phyloP scores from a whole-genome alignment of 768 basidiomycete species.

The Xerocomus brunneocitrinus region DNA sequence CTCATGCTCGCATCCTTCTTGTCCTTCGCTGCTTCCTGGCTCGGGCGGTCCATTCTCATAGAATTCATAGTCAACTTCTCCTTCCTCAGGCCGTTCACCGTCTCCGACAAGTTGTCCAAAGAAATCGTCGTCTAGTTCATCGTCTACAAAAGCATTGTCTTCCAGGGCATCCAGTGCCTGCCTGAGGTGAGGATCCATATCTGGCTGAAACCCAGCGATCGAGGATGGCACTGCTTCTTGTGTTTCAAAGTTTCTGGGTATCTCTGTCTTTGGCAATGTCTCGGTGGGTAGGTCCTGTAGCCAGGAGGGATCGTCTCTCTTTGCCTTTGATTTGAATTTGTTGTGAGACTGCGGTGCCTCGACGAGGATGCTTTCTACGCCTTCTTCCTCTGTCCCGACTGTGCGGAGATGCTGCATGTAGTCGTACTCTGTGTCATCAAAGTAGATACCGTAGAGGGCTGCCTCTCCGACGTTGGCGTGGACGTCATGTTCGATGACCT shows the following conservation, averaged over 20 bases:
- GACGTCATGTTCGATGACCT: constrained; percentile 44
- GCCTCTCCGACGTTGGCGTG: constrained; percentile 79
- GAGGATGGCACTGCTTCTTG: constrained; percentile 78
- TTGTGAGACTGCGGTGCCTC: constrained; percentile 58
- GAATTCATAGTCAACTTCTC: constrained; percentile 65
- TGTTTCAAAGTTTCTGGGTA: constrained; percentile 70
- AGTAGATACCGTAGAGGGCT: constrained; percentile 83
- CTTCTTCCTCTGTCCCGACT: constrained; percentile 72
- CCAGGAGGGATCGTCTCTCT: constrained; percentile 35
- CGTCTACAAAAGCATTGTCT: constrained; percentile 91
- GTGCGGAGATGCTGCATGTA: constrained; percentile 95
- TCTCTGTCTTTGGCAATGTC: constrained; percentile 61
- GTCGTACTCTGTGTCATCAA: constrained; percentile 94
- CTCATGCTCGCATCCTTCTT: constrained; percentile 27
- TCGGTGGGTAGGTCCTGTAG: constrained; percentile 63
- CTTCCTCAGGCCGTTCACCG: constrained; percentile 62
- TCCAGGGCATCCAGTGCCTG: constrained; percentile 93
- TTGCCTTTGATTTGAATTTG: constrained; percentile 26
- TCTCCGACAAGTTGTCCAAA: constrained; percentile 67
- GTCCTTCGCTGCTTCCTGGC: constrained; percentile 19
- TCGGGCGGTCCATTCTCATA: constrained; percentile 39
- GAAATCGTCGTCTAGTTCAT: constrained; percentile 67
- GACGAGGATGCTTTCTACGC: constrained; percentile 75
- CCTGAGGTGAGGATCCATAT: constrained; percentile 93
- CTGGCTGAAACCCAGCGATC: constrained; percentile 86